Evolutionary conservation across 495 filamentous ascomycete genomes (phyloP).

Genomic region (Podospora didyma): DNA sequence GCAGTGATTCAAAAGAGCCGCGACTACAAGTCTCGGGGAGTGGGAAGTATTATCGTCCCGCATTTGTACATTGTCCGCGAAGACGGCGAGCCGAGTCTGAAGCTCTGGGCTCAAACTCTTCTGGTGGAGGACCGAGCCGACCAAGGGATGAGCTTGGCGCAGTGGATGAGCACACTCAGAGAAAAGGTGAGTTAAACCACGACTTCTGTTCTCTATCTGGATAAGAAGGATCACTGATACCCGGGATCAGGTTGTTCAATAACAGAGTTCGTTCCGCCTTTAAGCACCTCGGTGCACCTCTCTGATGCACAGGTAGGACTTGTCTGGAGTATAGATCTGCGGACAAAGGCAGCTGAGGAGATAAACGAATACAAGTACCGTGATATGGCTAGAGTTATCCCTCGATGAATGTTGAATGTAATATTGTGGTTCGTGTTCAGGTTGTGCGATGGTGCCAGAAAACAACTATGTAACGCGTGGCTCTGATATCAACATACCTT

Average conservation of each 20-base stretch:
- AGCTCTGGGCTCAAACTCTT: conserved; percentile 94
- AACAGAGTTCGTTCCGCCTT: conserved; percentile 9
- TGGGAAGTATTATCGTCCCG: conserved; percentile 86
- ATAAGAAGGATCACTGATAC: conserved; percentile 16
- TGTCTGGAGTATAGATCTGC: not conserved
- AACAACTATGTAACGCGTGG: no score
- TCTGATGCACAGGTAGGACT: not conserved
- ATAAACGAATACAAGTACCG: not conserved
- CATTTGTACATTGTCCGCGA: conserved; percentile 91
- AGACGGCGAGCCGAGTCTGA: conserved; percentile 91
- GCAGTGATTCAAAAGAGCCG: conserved; percentile 87
- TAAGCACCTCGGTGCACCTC: not conserved
- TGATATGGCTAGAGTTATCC: not conserved
- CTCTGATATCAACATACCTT: no score
- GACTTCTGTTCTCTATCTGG: conserved; percentile 4
- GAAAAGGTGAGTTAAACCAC: conserved; percentile 79
- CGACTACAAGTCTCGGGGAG: conserved; percentile 77
- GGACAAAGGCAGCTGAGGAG: not conserved
- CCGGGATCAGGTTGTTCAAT: conserved; percentile 40
- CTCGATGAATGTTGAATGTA: no score
- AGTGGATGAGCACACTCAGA: conserved; percentile 87
- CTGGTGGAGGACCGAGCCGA: conserved; percentile 94
- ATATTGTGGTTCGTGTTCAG: no score
- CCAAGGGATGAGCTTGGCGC: conserved; percentile 82
- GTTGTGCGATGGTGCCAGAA: no score